Base-by-base conservation (phyloP, 1,284 basidiomycete genomes). In the Melampsora americana region DNA sequence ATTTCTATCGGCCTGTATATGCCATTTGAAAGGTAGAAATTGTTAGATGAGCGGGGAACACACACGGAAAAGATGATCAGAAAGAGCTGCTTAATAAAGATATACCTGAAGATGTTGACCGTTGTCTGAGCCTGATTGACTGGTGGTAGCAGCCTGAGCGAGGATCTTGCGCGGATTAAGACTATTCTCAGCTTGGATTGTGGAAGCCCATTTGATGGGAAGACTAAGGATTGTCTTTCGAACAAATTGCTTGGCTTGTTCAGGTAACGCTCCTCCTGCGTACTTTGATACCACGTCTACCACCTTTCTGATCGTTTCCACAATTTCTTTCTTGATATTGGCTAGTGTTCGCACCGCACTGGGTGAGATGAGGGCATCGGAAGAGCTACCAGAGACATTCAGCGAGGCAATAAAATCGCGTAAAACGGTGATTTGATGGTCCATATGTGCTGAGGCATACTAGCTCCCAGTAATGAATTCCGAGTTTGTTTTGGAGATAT, bases 231-330 rank as follows among this genome's bases (percentile, higher is more conserved):
- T 91, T 80, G 92, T 92, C 0, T 88, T 88, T 23, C 91, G 86
- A 66, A 95, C 92, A 42, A 89, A 87, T 2, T 85, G 84, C 48
- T 90, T 86, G 0, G 93, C 93, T 3, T 90, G 91, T 80, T 93
- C 93, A 0, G 92, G 93, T 6, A 95, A 86, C 0, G 92, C 88
- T 2, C 86, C 87, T 16, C 93, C 93, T 0, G 92, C 91, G 79
- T 95, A 94, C 79, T 89, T 90, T 75, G 88, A 89, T 12, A 95
- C 90, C 18, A 95, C 90, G 76, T 92, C 90, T 26, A 95, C 92
- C 2, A 93, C 92, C 81, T 93, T 90, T 30, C 91, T 87, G 76
- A 95, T 89, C 18, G 93, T 95, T 65, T 90, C 87, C 32, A 95
- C 90, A 35, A 95, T 88, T 79, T 95, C 92, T 44, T 87, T 86